Evolutionary conservation across 2,329 filamentous ascomycete species (phyloP).

Genomic region (Endothia cerciana): DNA sequence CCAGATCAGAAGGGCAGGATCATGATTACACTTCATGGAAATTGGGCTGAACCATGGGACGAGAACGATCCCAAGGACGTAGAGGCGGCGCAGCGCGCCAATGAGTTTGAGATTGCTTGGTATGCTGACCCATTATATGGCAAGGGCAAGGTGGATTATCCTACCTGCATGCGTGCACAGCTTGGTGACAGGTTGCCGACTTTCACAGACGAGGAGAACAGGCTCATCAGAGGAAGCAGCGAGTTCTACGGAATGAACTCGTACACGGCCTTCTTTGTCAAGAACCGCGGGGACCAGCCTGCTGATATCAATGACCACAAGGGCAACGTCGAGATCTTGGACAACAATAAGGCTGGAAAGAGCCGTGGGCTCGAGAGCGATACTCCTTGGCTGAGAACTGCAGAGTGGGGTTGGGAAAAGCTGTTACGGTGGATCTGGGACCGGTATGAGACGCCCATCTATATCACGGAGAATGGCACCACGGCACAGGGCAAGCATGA

Average conservation of each 20-base stretch:
- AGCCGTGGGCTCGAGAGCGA: conserved; percentile 42
- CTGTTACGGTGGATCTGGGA: conserved; percentile 46
- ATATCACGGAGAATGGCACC: conserved; percentile 48
- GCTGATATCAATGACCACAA: conserved; percentile 45
- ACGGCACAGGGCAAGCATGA: conserved; percentile 45
- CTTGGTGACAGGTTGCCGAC: conserved; percentile 43
- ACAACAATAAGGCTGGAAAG: conserved; percentile 41
- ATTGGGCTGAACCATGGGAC: conserved; percentile 48
- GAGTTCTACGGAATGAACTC: conserved; percentile 49
- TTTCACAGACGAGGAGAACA: conserved; percentile 45
- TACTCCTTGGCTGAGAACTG: conserved; percentile 45
- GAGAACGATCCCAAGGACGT: conserved; percentile 40
- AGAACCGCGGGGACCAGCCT: conserved; percentile 38
- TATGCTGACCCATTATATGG: conserved; percentile 45
- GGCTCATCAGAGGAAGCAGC: conserved; percentile 43
- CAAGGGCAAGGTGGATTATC: conserved; percentile 44
- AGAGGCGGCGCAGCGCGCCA: conserved; percentile 43
- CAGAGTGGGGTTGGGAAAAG: conserved; percentile 44
- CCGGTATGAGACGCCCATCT: conserved; percentile 46
- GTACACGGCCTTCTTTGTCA: conserved; percentile 45
- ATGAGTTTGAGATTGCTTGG: conserved; percentile 48
- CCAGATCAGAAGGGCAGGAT: conserved; percentile 42
- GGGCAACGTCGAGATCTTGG: conserved; percentile 44
- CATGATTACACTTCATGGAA: conserved; percentile 47
- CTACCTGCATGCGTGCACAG: conserved; percentile 44